A percentile compares a stretch with the other conserved stretches of the same genome.
phyloP scores from a whole-genome alignment of 2,329 filamentous ascomycete genomes.

The Colletotrichum caudatum region DNA sequence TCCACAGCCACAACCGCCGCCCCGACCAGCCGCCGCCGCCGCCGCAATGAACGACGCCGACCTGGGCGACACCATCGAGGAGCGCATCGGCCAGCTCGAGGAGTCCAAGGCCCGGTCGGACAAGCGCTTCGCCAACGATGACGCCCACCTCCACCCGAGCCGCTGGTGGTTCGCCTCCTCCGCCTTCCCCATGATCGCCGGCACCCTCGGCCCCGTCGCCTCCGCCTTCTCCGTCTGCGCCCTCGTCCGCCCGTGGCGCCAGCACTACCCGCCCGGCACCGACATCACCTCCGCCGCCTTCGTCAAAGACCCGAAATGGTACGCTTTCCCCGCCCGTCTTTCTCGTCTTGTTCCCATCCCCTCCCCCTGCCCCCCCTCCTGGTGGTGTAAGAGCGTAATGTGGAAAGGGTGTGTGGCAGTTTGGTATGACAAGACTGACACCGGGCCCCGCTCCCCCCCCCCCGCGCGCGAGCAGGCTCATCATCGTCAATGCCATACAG shows the following conservation, averaged over 20 bases:
- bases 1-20: background rate
- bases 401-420: background rate
- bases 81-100: conserved; percentile 48
- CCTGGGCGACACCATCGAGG: conserved; percentile 53
- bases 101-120: conserved; percentile 44
- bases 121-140: conserved; percentile 53
- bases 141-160: conserved; percentile 61
- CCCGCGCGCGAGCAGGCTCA: conserved; percentile 63
- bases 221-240: conserved; percentile 90
- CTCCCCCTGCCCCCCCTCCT: too few species aligned
- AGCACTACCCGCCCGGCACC: conserved; percentile 62
- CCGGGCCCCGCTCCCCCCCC: too few species aligned
- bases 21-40: conserved; percentile 27
- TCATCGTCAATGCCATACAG: conserved; percentile 81
- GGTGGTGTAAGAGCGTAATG: background rate
- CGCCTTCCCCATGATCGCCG: conserved; percentile 82
- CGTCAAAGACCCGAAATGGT: conserved; percentile 79
- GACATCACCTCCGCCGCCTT: conserved; percentile 63
- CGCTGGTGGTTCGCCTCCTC: conserved; percentile 75
- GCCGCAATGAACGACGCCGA: conserved; percentile 57
- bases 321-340: conserved; percentile 41
- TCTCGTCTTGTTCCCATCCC: background rate
- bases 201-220: conserved; percentile 86
- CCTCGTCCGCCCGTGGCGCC: conserved; percentile 83
- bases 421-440: background rate